Evolutionary conservation across 1,139 yeast species (phyloP).

Genomic region (Zygosaccharomyces sapae): DNA sequence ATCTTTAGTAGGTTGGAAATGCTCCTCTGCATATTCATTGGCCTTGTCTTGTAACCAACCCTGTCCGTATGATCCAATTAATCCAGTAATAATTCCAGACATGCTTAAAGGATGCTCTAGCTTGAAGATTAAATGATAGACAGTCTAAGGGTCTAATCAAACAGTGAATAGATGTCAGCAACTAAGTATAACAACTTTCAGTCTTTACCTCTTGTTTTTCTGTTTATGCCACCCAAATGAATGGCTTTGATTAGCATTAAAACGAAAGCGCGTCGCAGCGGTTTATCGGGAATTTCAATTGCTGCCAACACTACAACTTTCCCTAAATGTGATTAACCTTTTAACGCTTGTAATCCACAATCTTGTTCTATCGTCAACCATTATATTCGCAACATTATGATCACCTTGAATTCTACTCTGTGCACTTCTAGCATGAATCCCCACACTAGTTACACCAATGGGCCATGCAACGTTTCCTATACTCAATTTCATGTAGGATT

Average conservation of each 20-base stretch:
- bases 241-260: neutral
- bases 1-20: conserved; percentile 41
- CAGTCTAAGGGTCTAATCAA: neutral
- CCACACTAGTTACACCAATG: conserved; percentile 74
- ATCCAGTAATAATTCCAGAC: conserved; percentile 13
- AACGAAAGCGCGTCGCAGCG: neutral
- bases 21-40: conserved; percentile 28
- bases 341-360: conserved; percentile 75
- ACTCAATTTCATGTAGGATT: conserved; percentile 68
- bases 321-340: conserved; percentile 58
- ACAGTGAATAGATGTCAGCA: neutral
- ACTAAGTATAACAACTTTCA: neutral
- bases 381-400: conserved; percentile 57
- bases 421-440: conserved; percentile 72
- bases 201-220: neutral
- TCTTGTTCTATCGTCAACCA: conserved; percentile 72
- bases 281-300: neutral
- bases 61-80: conserved; percentile 14
- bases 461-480: conserved; percentile 94
- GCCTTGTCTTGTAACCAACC: conserved; percentile 27
- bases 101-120: neutral
- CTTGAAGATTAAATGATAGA: neutral
- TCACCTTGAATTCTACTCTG: conserved; percentile 41
- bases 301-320: conserved; percentile 24
- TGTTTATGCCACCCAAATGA: neutral